phyloP scores from a whole-genome alignment of 441 rosid genomes.

The Gossypium lobatum region DNA sequence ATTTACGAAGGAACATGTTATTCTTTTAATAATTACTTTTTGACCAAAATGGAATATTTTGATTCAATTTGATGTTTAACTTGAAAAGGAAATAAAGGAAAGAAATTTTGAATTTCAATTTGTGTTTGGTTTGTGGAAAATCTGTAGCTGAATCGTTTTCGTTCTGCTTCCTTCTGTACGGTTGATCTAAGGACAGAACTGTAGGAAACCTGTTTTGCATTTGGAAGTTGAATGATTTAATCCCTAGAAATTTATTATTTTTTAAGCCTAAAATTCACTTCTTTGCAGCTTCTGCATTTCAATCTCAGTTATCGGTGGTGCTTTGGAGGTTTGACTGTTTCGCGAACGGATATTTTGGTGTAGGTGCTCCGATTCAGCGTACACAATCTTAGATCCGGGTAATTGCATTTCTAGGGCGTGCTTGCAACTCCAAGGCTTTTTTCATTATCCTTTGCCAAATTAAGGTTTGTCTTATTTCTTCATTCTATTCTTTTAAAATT shows the following conservation, averaged over 20 bases:
- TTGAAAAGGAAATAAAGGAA: neutral
- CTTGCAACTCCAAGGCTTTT: neutral
- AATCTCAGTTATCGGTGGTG: neutral
- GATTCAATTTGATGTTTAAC: neutral
- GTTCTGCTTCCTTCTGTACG: neutral
- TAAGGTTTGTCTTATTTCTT: slow-evolving; percentile 8
- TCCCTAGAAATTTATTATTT: neutral
- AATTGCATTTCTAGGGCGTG: slow-evolving; percentile 4
- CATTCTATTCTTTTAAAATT: neutral
- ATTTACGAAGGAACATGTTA: slow-evolving; percentile 7
- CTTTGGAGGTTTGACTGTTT: neutral
- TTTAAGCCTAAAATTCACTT: neutral
- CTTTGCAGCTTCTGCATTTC: slow-evolving; percentile 7
- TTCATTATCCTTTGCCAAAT: neutral
- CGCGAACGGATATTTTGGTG: neutral
- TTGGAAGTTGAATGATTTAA: neutral
- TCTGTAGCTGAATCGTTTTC: neutral
- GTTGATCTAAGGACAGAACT: neutral
- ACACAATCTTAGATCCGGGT: neutral
- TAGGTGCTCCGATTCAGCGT: neutral
- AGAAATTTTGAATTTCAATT: neutral
- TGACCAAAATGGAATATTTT: neutral
- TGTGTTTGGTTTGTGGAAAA: neutral
- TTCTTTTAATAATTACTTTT: neutral
- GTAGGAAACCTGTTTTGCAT: neutral